phyloP scores from a whole-genome alignment of 208 protist genomes.

The Crithidia bombi region DNA sequence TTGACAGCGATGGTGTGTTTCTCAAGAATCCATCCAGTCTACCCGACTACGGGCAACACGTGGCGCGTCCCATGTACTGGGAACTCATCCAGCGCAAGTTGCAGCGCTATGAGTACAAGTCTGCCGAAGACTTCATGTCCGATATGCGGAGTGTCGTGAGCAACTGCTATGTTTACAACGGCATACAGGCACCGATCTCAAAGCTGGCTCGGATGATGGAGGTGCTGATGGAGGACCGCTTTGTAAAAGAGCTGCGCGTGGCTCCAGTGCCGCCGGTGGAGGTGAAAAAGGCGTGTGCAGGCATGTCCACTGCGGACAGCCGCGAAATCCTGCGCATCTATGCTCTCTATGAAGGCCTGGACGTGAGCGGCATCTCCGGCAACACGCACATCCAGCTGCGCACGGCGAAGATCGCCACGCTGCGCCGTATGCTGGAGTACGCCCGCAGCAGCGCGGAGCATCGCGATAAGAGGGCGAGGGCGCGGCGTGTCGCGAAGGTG shows the following conservation, averaged over 20 bases:
- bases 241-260: slow-evolving; percentile 68
- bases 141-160: slow-evolving; percentile 85
- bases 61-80: slow-evolving; percentile 73
- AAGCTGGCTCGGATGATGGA: slow-evolving; percentile 60
- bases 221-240: slow-evolving; percentile 81
- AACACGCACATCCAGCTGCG: slow-evolving; percentile 48
- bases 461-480: slow-evolving; percentile 15
- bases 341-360: slow-evolving; percentile 60
- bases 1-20: slow-evolving; percentile 59
- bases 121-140: slow-evolving; percentile 61
- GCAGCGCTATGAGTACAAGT: slow-evolving; percentile 62
- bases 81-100: slow-evolving; percentile 64
- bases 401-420: slow-evolving; percentile 65
- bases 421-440: slow-evolving; percentile 62
- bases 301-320: slow-evolving; percentile 27
- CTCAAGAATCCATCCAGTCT: slow-evolving; percentile 50
- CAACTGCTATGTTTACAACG: slow-evolving; percentile 87
- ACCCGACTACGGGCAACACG: slow-evolving; percentile 52
- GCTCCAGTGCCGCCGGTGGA: slow-evolving; percentile 46
- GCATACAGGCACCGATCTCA: slow-evolving; percentile 44
- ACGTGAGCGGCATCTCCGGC: slow-evolving; percentile 16
- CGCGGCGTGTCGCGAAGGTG: slow-evolving; percentile 26
- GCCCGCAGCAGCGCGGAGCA: slow-evolving; percentile 32
- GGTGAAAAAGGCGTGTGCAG: slow-evolving; percentile 38
- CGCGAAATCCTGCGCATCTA: slow-evolving; percentile 49